Evolutionary conservation across 495 filamentous ascomycete genomes (phyloP).

Genomic region (Xylaria longipes): DNA sequence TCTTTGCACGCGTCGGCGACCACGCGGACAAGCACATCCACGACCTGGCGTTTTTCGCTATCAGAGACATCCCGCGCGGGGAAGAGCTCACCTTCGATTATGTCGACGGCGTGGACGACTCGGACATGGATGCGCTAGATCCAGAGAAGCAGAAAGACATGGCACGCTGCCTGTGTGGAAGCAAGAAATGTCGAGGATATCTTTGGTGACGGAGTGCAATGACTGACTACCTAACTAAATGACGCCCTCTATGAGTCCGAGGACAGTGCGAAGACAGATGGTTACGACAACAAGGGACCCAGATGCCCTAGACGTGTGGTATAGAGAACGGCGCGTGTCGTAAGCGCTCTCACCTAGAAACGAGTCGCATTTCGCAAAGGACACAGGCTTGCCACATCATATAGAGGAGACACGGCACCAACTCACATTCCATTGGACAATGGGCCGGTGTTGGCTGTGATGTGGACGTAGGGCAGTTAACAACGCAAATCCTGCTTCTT

Average conservation of each 20-base stretch:
- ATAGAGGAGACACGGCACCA: not conserved
- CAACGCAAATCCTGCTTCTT: too few relatives aligned
- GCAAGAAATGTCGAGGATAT: slow-evolving; percentile 68
- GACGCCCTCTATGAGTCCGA: not conserved
- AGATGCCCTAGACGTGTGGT: not conserved
- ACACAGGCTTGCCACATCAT: not conserved
- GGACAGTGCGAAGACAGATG: not conserved
- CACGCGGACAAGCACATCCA: slow-evolving; percentile 78
- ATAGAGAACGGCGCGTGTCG: not conserved
- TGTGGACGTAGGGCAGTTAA: not conserved
- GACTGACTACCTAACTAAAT: not conserved
- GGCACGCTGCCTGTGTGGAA: slow-evolving; percentile 73
- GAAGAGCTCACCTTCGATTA: slow-evolving; percentile 93
- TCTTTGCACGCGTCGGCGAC: slow-evolving; percentile 82
- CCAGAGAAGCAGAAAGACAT: slow-evolving; percentile 52
- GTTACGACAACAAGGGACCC: not conserved
- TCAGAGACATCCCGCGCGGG: slow-evolving; percentile 67
- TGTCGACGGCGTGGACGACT: slow-evolving; percentile 59
- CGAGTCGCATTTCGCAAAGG: not conserved
- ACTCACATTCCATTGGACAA: not conserved
- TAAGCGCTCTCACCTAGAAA: not conserved
- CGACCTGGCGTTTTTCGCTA: slow-evolving; percentile 86
- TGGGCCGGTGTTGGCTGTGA: not conserved
- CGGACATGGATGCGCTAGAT: slow-evolving; percentile 57
- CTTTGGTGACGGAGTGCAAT: slow-evolving; percentile 58